Base-by-base conservation (phyloP, 495 filamentous ascomycete genomes). In the Talaromyces stipitatus region DNA sequence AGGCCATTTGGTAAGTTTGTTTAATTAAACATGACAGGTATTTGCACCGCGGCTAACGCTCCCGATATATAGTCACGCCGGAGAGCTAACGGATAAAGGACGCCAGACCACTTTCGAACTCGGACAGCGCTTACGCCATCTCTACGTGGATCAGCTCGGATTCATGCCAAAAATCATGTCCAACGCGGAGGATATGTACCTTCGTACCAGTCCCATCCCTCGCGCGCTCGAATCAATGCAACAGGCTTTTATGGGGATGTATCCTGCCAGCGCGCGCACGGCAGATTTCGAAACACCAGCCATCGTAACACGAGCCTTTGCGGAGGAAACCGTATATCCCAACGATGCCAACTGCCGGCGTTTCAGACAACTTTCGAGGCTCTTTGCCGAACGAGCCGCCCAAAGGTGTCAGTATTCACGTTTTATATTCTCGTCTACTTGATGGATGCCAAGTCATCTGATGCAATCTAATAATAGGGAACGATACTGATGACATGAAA, bases 311-410 rank as follows among this genome's bases (percentile, higher is more conserved):
- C 77, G 91, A 10, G 78, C 83, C 4, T 79, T 85, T 0, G 78
- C 79, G 1, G 92, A 97, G 55, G 94, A 98, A 72, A 97, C 92
- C 0, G 74, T 98, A 0, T 96, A 87, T 67, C 94, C 94, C 0
- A 98, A 97, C 66, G 91, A 95, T 55, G 73, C 78, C 50, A 89
- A 85, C 67, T 98, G 94, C 69, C 81, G 85, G 33, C 81, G 94
- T 10, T 94, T 96, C 66, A 82, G 83, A 24, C 88, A 92, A 52
- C 79, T 98, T 7, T 81, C 84, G 1, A 72, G 85, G 22, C 86
- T 86, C 0, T 98, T 96, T 68, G 91, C 92, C 2, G 80, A 92
- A 52, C 79, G 89, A 5, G 81, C 92, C 3, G 90, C 91, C 9
- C 77, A 85, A 29, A 79, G 85, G 63, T 96, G 89, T 80, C 72